phyloP scores from a whole-genome alignment of 768 basidiomycete species.

The Boletus eberwhitei region DNA sequence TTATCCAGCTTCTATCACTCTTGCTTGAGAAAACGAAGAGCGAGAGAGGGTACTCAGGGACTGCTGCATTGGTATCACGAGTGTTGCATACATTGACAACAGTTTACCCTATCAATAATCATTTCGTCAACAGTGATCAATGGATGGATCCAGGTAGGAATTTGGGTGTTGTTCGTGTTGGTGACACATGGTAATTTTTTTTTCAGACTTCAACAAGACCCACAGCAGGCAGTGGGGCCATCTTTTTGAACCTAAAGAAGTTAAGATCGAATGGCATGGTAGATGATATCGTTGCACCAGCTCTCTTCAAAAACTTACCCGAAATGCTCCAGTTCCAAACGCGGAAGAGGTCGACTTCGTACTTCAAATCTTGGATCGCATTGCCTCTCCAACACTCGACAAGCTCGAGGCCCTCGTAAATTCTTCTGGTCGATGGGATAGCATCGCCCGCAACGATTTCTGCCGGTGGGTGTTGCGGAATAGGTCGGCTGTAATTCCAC shows the following conservation, averaged over 20 bases:
- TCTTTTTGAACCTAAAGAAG: constrained; percentile 72
- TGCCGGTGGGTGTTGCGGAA: constrained; percentile 57
- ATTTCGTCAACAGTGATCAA: constrained; percentile 78
- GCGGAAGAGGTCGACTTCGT: constrained; percentile 73
- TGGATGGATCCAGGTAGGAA: constrained; percentile 72
- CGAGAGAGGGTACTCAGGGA: constrained; percentile 83
- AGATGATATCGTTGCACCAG: background rate
- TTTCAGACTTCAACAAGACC: constrained; percentile 55
- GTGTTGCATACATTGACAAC: constrained; percentile 72
- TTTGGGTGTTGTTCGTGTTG: background rate
- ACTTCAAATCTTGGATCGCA: constrained; percentile 67
- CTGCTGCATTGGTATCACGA: constrained; percentile 73
- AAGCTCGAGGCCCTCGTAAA: constrained; percentile 63
- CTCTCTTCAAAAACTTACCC: constrained; percentile 11
- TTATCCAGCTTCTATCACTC: constrained; percentile 59
- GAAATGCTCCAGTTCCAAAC: constrained; percentile 37
- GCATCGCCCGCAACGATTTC: constrained; percentile 70
- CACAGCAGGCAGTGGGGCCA: constrained; percentile 78
- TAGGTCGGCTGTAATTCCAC: background rate
- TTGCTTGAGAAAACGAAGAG: constrained; percentile 79
- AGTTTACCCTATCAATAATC: constrained; percentile 72
- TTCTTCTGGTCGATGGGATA: constrained; percentile 56
- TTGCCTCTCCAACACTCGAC: constrained; percentile 64
- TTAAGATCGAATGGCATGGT: constrained; percentile 89
- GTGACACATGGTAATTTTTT: background rate